Evolutionary conservation across 768 basidiomycete genomes (phyloP), one percentile per base, ranked within the genome.

Genomic region (Epithele typhae): DNA sequence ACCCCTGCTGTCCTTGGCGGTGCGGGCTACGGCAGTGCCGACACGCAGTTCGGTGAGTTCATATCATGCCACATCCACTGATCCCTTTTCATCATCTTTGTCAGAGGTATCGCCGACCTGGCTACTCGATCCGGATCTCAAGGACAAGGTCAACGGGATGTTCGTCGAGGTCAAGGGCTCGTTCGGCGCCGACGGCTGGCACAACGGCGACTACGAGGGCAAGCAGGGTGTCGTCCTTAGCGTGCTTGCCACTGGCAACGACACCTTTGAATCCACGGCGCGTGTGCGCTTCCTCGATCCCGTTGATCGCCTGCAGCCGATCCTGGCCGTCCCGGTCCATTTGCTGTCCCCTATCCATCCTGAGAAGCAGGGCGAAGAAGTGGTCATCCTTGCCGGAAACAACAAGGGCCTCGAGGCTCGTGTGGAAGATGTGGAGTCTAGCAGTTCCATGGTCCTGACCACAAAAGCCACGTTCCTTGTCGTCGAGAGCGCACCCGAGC

Each of bases 151-250:
- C 2, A 37, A 42, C 19, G 59, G 59, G n/a, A 45, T 60, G 18
- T 24, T 59, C 18, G 58, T 57, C 53, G 49, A 57, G 37, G 53
- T 60, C 17, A 35, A 48, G n/a, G 50, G 49, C 37, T 46, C 56
- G 12, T 58, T 49, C 47, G 41, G 42, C 34, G 45, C 43, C 22
- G 38, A 39, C 32, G 52, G 48, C 23, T 63, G 58, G 59, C 48
- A 58, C 48, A 41, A 52, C 33, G 61, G 59, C 55, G 52, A 60
- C 42, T 54, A 58, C 49, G 61, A 63, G 46, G 58, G 53, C 46
- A 53, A 55, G 37, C 49, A 52, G 25, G 61, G 57, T 30, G 45
- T 58, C 41, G 55, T 63, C 17, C 54, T 56, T 18, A 55, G 52
- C 43, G 46, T 57, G 10, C 56, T 60, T 44, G 49, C 60, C 50